phyloP scores from a whole-genome alignment of 768 basidiomycete genomes.

The Boletus edulis region DNA sequence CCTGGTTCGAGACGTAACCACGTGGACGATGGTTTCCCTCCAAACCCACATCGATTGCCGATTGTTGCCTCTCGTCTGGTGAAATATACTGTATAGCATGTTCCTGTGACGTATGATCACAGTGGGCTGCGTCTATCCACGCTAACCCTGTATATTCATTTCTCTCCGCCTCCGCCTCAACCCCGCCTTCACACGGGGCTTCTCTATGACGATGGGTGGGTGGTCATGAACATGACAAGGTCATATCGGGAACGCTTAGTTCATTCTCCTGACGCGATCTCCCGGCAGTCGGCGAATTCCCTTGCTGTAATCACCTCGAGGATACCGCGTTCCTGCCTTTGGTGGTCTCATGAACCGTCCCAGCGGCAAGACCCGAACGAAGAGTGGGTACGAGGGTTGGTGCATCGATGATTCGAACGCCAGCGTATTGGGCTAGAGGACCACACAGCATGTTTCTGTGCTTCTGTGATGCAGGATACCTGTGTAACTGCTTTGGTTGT shows the following conservation, averaged over 20 bases:
- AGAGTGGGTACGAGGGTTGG: constrained; percentile 16
- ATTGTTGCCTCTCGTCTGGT: constrained; percentile 4
- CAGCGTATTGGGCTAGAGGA: neutral
- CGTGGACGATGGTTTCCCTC: neutral
- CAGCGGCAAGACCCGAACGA: neutral
- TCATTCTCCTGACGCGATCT: constrained; percentile 11
- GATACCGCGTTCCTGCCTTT: constrained; percentile 21
- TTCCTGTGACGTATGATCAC: constrained; percentile 31
- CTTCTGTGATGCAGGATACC: constrained; percentile 4
- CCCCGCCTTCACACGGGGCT: constrained; percentile 22
- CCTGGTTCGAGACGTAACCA: neutral
- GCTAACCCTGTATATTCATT: constrained; percentile 9
- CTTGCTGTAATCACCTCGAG: constrained; percentile 32
- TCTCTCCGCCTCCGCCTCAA: constrained; percentile 28
- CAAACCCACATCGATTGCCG: constrained; percentile 23
- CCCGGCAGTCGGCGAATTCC: constrained; percentile 7
- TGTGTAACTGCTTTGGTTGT: neutral
- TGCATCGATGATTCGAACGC: neutral
- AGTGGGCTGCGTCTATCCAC: neutral
- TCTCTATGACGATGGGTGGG: constrained; percentile 16
- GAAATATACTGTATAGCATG: constrained; percentile 1
- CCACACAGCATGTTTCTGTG: neutral
- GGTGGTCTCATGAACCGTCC: neutral
- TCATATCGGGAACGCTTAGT: constrained; percentile 11
- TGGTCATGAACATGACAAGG: constrained; percentile 6